phyloP scores from a whole-genome alignment of 2,329 filamentous ascomycete species.

The Aspergillus sergii region DNA sequence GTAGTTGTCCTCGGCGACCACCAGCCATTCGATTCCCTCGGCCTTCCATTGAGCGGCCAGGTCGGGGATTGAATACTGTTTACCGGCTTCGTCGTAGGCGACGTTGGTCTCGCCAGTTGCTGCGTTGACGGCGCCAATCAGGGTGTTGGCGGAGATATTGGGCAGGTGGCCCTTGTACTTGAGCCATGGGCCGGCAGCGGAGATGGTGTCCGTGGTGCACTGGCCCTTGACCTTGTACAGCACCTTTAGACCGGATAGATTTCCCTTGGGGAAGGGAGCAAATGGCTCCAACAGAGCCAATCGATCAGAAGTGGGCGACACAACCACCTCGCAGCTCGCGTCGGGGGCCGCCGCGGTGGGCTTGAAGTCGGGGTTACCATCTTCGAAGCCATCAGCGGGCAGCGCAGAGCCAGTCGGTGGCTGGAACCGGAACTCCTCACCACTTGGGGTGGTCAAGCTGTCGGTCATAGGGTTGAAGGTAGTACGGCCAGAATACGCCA shows the following conservation, averaged over 20 bases:
- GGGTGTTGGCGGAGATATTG: constrained; percentile 96
- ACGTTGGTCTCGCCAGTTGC: constrained; percentile 90
- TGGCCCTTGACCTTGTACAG: constrained; percentile 97
- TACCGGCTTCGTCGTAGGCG: constrained; percentile 83
- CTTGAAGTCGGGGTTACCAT: constrained; percentile 73
- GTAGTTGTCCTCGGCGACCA: constrained; percentile 97
- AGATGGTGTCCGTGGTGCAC: constrained; percentile 99
- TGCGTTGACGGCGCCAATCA: constrained; percentile 92
- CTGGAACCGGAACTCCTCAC: constrained; percentile 80
- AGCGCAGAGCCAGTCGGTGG: constrained; percentile 67
- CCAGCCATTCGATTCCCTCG: constrained; percentile 77
- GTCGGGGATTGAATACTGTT: constrained; percentile 77
- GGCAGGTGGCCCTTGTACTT: constrained; percentile 99
- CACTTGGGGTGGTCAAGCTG: constrained; percentile 75
- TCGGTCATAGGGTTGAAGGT: constrained; percentile 97
- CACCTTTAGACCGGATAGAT: constrained; percentile 77
- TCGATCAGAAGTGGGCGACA: constrained; percentile 85
- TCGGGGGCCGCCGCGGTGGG: constrained; percentile 74
- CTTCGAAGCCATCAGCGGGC: constrained; percentile 74
- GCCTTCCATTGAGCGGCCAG: constrained; percentile 83
- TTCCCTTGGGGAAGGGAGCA: constrained; percentile 73
- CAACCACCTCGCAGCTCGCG: constrained; percentile 69
- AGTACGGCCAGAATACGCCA: constrained; percentile 88
- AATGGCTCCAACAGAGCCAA: constrained; percentile 93
- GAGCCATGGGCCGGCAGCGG: constrained; percentile 92